phyloP scores from a whole-genome alignment of 768 basidiomycete species.

The Mycena venus region DNA sequence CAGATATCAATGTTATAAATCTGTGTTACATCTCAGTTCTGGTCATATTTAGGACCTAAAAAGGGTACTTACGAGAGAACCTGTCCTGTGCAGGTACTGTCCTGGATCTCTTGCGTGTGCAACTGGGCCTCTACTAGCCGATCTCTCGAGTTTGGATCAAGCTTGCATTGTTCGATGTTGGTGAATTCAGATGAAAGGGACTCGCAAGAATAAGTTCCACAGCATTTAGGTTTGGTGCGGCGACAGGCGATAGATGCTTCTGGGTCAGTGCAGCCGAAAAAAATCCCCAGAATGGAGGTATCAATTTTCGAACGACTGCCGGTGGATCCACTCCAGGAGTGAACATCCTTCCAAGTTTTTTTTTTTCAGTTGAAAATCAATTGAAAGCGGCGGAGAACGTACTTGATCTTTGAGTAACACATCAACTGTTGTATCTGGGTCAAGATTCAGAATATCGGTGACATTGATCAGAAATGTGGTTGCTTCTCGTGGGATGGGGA shows the following conservation, averaged over 20 bases:
- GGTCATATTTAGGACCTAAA: neutral
- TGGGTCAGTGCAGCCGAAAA: too few relatives aligned
- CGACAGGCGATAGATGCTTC: neutral
- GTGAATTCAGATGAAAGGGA: conserved; percentile 5
- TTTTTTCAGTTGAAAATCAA: conserved; percentile 1
- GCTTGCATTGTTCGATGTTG: conserved; percentile 6
- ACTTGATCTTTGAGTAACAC: conserved; percentile 9
- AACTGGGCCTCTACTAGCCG: conserved; percentile 5
- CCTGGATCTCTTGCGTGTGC: conserved; percentile 7
- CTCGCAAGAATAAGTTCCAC: neutral
- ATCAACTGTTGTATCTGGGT: conserved; percentile 12
- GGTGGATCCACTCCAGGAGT: conserved; percentile 10
- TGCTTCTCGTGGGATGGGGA: conserved; percentile 2
- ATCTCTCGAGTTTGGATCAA: conserved; percentile 20
- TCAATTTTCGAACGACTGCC: neutral
- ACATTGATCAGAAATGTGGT: conserved; percentile 10
- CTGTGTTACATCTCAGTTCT: conserved; percentile 5
- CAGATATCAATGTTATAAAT: conserved; percentile 16
- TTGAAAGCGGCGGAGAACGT: neutral
- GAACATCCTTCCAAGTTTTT: neutral
- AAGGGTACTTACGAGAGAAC: conserved; percentile 8
- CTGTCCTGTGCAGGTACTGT: conserved; percentile 1
- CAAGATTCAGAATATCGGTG: conserved; percentile 3
- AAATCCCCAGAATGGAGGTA: conserved; percentile 1
- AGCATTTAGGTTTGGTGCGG: conserved; percentile 1